A percentile compares a stretch with the other conserved stretches of the same genome.
These are phyloP conservation scores for Pseudogymnoascus sp. DNA, from an alignment of 2,329 filamentous ascomycete genomes.

Conservation along the genomic window DNA sequence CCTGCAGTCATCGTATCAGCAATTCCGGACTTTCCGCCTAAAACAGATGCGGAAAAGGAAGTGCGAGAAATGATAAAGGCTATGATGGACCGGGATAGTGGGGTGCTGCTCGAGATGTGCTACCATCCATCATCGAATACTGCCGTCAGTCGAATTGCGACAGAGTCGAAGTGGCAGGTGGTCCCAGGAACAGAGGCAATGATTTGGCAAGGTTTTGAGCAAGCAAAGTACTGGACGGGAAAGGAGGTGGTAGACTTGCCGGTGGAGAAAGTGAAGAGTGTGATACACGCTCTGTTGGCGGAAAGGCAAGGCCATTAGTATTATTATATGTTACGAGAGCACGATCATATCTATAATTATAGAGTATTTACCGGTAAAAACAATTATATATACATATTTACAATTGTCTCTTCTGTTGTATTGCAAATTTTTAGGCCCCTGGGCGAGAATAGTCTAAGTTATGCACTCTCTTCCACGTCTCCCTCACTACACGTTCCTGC, in stretches of 20 bases:
- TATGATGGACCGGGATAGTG: slow-evolving; percentile 43
- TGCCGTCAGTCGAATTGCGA: slow-evolving; percentile 51
- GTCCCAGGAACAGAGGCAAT: slow-evolving; percentile 68
- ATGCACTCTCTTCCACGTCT: slow-evolving; percentile 62
- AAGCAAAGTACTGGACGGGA: slow-evolving; percentile 58
- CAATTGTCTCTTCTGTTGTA: neutral
- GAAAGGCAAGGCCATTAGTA: slow-evolving; percentile 5
- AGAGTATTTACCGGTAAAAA: neutral
- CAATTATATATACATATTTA: neutral
- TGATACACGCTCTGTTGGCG: slow-evolving; percentile 30
- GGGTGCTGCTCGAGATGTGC: slow-evolving; percentile 71
- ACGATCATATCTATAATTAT: neutral
- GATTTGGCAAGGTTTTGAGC: slow-evolving; percentile 69
- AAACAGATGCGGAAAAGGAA: slow-evolving; percentile 50
- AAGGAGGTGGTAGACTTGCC: slow-evolving; percentile 48
- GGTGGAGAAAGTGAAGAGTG: slow-evolving; percentile 47
- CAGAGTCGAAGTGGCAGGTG: slow-evolving; percentile 58
- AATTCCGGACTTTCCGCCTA: slow-evolving; percentile 67
- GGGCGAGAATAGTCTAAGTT: slow-evolving; percentile 59
- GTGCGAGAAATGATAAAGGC: slow-evolving; percentile 38
- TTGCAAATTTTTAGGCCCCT: slow-evolving; percentile 36
- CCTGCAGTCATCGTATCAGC: slow-evolving; percentile 64
- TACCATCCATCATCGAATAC: slow-evolving; percentile 63
- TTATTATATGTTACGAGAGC: slow-evolving; percentile 5
- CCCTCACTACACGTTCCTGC: slow-evolving; percentile 62